Base-by-base conservation (phyloP, 257 asterid genomes). In the Galeopsis tetrahit region DNA sequence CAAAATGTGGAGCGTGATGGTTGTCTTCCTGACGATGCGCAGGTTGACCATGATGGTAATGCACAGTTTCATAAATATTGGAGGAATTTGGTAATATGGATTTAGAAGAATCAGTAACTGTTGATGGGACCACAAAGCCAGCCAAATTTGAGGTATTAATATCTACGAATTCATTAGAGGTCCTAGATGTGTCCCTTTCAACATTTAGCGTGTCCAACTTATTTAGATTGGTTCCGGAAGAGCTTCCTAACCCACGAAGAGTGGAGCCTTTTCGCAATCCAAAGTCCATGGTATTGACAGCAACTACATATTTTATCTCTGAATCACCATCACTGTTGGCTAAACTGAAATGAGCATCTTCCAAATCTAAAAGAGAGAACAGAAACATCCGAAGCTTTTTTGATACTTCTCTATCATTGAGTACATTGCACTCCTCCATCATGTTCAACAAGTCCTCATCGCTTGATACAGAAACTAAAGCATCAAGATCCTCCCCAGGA, bases 401-500 rank as follows among this genome's bases (percentile, higher is more conserved):
- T 55, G 88, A 79, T 73, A 79, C 88, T 36, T 83, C 87, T 57
- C 85, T 85, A 74, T 80, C 89, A 63, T 85, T 85, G 34, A 85
- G 77, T 35, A 82, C 78, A 73, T 83, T 77, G 80, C 90, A 91
- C 72, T 93, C 98, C 79, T 93, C 97, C 90, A 93, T 85, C 98
- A 93, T 93, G 78, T 93, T 93, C 85, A 84, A 82, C 76, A 91
- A 73, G 81, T 93, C 97, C 86, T 93, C 98, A 43, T 91, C 92
- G 40, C 89, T 74, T 6, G 97, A 88, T 38, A 93, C 92, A 57
- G 97, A 87, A 63, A 93, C 93, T 69, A 93, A 77, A 76, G 98
- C 90, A 84, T 93, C 97, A 57, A 93, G 96, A 70, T 90, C 98
- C 85, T 90, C 98, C 75, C 88, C 98, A 52, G 98, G 98, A 72